phyloP scores from a whole-genome alignment of 306 rosid species.

The Pyrus communis region DNA sequence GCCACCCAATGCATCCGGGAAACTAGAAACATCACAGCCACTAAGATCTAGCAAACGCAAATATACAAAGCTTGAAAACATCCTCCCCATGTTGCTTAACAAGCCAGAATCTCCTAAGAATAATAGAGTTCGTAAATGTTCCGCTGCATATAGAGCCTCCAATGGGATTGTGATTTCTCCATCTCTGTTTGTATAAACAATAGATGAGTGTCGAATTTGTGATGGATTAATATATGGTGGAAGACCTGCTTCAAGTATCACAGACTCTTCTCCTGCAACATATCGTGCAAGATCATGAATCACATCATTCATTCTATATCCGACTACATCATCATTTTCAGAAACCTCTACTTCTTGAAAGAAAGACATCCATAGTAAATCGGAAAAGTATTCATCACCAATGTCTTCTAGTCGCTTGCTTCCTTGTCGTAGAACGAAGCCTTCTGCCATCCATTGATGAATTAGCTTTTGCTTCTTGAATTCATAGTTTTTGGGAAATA shows the following conservation, averaged over 20 bases:
- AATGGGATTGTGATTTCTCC: neutral
- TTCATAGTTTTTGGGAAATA: slow-evolving; percentile 1
- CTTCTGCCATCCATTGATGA: slow-evolving; percentile 15
- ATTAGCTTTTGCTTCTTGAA: neutral
- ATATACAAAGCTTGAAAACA: neutral
- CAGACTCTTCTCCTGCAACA: neutral
- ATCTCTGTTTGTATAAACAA: neutral
- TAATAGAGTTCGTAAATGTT: neutral
- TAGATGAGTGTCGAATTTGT: neutral
- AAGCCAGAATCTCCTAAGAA: neutral
- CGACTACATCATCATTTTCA: too few species aligned
- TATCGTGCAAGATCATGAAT: slow-evolving; percentile 4
- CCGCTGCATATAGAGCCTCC: neutral
- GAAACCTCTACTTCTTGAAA: neutral
- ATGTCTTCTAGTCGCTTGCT: slow-evolving; percentile 5
- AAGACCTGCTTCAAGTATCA: neutral
- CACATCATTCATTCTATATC: slow-evolving; percentile 8
- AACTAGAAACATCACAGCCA: neutral
- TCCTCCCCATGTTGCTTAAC: too few species aligned
- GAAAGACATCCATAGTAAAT: slow-evolving; percentile 8
- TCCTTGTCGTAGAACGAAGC: neutral
- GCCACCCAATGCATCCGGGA: neutral
- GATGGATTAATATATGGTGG: neutral
- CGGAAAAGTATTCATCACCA: neutral
- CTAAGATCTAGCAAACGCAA: slow-evolving; percentile 4